These are phyloP conservation scores for Tylopilus plumbeoviolaceoides DNA, from an alignment of 768 basidiomycete genomes.

Conservation along the genomic window DNA sequence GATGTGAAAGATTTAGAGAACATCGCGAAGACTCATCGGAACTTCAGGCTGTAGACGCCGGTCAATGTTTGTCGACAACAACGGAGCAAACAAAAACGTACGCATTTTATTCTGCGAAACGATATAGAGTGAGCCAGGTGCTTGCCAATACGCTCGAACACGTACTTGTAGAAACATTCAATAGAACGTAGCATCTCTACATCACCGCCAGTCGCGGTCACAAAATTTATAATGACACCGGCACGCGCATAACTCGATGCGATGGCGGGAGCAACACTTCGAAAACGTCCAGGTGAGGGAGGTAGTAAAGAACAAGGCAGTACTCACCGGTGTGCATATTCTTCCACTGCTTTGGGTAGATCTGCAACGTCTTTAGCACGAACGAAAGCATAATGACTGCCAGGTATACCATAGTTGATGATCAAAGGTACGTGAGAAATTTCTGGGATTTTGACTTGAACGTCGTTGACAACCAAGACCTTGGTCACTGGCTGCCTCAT, in stretches of 20 bases:
- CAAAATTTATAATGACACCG: slow-evolving; percentile 93
- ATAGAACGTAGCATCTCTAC: slow-evolving; percentile 98
- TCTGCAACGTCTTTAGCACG: slow-evolving; percentile 43
- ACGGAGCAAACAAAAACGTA: slow-evolving; percentile 37
- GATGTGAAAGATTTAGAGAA: slow-evolving; percentile 61
- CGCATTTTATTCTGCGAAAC: slow-evolving; percentile 76
- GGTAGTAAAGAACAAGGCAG: neutral
- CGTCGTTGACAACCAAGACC: slow-evolving; percentile 90
- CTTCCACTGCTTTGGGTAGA: slow-evolving; percentile 92
- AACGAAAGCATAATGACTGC: neutral
- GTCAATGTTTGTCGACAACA: slow-evolving; percentile 18
- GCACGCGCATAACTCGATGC: slow-evolving; percentile 80
- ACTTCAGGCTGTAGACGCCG: slow-evolving; percentile 69
- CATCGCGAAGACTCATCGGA: slow-evolving; percentile 84
- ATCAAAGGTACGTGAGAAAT: slow-evolving; percentile 88
- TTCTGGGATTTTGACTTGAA: slow-evolving; percentile 87
- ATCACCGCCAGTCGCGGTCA: slow-evolving; percentile 95
- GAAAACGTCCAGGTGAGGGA: slow-evolving; percentile 7
- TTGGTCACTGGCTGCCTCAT: slow-evolving; percentile 66
- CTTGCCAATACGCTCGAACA: slow-evolving; percentile 8
- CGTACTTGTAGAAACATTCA: slow-evolving; percentile 97
- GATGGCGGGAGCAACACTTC: slow-evolving; percentile 81
- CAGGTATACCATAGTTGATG: slow-evolving; percentile 80
- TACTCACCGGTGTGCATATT: slow-evolving; percentile 87
- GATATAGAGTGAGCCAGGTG: slow-evolving; percentile 13